Percentiles rank a stretch among this genome's conserved stretches.
phyloP scores from a whole-genome alignment of 495 filamentous ascomycete genomes.

The Lasiosphaeria miniovina region DNA sequence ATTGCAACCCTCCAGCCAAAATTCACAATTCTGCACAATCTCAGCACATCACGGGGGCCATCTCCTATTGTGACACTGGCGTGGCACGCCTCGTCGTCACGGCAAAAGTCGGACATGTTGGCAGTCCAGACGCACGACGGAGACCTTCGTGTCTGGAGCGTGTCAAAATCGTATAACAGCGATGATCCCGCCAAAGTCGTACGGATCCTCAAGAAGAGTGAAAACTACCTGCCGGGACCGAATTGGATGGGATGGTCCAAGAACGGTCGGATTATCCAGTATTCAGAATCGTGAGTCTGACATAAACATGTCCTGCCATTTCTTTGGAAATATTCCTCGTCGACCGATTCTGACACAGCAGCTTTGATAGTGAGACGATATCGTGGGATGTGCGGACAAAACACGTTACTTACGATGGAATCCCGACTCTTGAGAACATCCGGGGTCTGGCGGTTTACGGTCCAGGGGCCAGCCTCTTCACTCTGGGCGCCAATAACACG shows the following conservation, averaged over 20 bases:
- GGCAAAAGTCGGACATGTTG: constrained; percentile 97
- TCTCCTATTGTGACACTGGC: constrained; percentile 86
- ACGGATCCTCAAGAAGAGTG: constrained; percentile 75
- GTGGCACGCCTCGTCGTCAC: constrained; percentile 96
- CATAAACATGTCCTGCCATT: not conserved
- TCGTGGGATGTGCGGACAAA: constrained; percentile 98
- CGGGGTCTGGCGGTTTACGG: constrained; percentile 84
- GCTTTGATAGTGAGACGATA: constrained; percentile 68
- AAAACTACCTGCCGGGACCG: constrained; percentile 68
- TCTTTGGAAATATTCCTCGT: not conserved
- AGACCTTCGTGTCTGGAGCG: constrained; percentile 94
- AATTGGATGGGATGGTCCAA: constrained; percentile 99
- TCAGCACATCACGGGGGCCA: constrained; percentile 76
- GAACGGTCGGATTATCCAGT: constrained; percentile 93
- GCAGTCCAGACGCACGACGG: constrained; percentile 89
- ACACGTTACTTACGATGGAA: constrained; percentile 80
- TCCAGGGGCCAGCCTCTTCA: constrained; percentile 87
- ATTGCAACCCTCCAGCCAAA: constrained; percentile 84
- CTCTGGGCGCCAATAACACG: constrained; percentile 78
- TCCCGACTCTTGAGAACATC: constrained; percentile 80
- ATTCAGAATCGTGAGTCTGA: constrained; percentile 78
- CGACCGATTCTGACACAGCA: not conserved
- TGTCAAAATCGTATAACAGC: constrained; percentile 76
- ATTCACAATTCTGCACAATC: constrained; percentile 91
- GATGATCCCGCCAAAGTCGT: constrained; percentile 81